Base-by-base conservation (phyloP, 441 rosid species). In the Eruca vesicaria region DNA sequence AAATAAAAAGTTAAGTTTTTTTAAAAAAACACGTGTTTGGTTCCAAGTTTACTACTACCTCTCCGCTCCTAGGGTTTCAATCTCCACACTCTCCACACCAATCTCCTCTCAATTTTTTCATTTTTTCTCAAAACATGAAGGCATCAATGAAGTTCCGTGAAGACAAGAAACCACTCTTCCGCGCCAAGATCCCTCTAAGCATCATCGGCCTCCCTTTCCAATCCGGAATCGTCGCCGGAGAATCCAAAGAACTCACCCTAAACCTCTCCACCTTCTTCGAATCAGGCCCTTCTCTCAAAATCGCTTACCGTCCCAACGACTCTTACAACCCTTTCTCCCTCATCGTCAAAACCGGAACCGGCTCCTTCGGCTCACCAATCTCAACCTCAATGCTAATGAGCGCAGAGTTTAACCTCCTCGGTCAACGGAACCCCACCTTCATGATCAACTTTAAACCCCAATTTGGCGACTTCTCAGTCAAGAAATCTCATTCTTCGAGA, bases 121-220 rank as follows among this genome's bases (percentile, higher is more conserved):
- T 23, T 23, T 23, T 23, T 28, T 41, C 48, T 5, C 16, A 14
- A 29, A 68, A 61, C 64, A 94, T 90, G 98, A 94, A 92, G 82
- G 97, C 97, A 19, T 94, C 98, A 1, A 74, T 92, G 65, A 94
- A 90, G 81, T 94, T 94, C 77, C 92, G 98, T 0, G 96, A 94
- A 31, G 98, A 94, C 31, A 87, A 87, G 53, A 92, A 86, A 83
- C 97, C 97, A 9, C 75, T 92, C 1, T 73, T 89, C 31, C 83
- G 96, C 69, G 97, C 97, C 33, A 90, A 94, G 52, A 85, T 92
- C 16, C 98, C 98, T 11, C 74, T 92, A 88, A 78, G 78, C 78
- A 84, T 94, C 28, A 63, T 88, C 32, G 98, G 98, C 6, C 59
- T 92, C 6, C 97, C 98, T 3, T 94, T 94, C 74, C 97, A 89